Evolutionary conservation across 495 filamentous ascomycete genomes (phyloP), one percentile per base, ranked within the genome.

Genomic region (Neurospora sp.): DNA sequence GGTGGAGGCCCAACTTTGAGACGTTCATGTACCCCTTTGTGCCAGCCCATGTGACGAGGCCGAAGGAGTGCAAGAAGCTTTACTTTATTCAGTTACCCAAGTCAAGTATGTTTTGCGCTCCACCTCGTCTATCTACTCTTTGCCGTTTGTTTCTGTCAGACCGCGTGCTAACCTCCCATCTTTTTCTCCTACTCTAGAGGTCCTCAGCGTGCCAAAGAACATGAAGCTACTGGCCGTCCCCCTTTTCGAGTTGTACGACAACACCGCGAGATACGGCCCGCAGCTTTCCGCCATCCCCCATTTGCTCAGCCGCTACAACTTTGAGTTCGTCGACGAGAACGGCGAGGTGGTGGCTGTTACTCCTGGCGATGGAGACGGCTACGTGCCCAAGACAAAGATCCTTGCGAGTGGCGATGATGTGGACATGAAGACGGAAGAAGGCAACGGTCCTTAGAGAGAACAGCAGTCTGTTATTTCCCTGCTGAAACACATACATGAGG

Each of bases 11-110:
- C 54, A 98, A 97, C 84, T 97, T 98, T 79, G 96, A 99, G 85
- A 99, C 96, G 1, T 98, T 98, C 86, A 98, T 98, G 96, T 99
- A 99, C 81, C 96, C 96, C 1, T 99, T 97, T 83, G 90, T 97
- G 62, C 96, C 96, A 8, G 92, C 94, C 20, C 96, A 99, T 82
- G 92, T 97, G 73, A 97, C 96, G 10, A 88, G 96, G 54, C 96
- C 96, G 20, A 99, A 98, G 86, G 96, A 99, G 87, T 97, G 94
- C 86, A 99, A 99, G 87, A 99, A 99, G 88, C 86, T 98, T 69
- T 99, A 98, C 81, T 93, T 98, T 72, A 97, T 99, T 70, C 92
- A 97, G 82, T 83, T 99, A 23, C 96, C 96, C 0, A 88, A 92
- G 80, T 94, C 91, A 74, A 98, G 94, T 97, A 87, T 39, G 92